Conservation (phyloP, 73 alveolate genomes). For the Paramecium sonneborni region DNA sequence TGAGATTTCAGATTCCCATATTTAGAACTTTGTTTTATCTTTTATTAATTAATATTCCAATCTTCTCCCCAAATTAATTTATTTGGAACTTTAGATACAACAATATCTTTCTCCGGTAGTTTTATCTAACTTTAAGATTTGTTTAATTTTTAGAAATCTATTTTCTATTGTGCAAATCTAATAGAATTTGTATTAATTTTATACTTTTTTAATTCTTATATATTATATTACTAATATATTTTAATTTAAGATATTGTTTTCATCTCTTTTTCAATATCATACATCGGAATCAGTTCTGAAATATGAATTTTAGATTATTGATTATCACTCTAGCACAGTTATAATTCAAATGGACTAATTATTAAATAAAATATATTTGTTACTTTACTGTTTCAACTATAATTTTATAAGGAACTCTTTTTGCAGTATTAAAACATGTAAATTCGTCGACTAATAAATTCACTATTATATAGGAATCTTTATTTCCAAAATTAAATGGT, state of each 20-base stretch:
- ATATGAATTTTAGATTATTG: neutral
- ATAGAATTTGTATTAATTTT: too few species aligned
- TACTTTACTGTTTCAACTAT: constrained; percentile 64
- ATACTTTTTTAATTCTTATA: constrained; percentile 26
- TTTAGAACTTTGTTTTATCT: constrained; percentile 73
- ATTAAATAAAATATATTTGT: neutral
- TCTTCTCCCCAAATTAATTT: constrained; percentile 86
- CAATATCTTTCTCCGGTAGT: neutral
- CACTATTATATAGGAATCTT: constrained; percentile 57
- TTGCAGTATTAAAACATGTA: constrained; percentile 85
- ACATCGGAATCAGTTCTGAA: neutral
- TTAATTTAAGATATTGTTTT: neutral
- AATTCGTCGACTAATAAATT: constrained; percentile 77
- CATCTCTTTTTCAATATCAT: constrained; percentile 29
- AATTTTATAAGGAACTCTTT: constrained; percentile 91
- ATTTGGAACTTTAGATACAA: constrained; percentile 4
- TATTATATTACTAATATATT: neutral
- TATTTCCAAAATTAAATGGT: neutral
- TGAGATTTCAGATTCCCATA: constrained; percentile 80
- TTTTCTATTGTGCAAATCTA: neutral
- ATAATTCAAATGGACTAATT: neutral
- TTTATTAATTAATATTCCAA: constrained; percentile 73
- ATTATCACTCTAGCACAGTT: neutral
- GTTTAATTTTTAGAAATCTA: neutral
- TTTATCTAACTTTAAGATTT: neutral